Percentiles rank a stretch among this genome's conserved stretches.
Conservation (phyloP, 352 stramenopile genomes). For the Phytophthora foliorum region DNA sequence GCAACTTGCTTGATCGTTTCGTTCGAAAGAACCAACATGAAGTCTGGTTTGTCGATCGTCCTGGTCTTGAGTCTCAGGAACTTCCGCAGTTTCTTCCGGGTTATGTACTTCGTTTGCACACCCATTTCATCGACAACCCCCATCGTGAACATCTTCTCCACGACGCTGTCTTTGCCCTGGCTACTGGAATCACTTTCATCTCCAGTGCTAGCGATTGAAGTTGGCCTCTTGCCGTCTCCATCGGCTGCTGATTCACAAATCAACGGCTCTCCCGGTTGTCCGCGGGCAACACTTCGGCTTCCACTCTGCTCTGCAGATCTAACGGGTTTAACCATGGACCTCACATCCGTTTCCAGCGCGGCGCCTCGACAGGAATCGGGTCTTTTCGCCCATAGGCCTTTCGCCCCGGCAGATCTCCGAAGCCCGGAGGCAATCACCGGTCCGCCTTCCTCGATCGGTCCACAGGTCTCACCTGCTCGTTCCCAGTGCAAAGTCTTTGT, state of each 20-base stretch:
- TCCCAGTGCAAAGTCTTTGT: constrained; percentile 6
- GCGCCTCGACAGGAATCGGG: constrained; percentile 15
- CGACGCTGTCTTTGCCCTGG: not conserved
- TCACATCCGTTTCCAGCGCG: constrained; percentile 27
- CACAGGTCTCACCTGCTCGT: not conserved
- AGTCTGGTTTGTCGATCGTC: not conserved
- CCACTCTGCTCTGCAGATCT: not conserved
- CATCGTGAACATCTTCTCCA: constrained; percentile 7
- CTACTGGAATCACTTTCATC: not conserved
- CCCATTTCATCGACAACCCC: not conserved
- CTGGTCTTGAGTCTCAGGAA: constrained; percentile 7
- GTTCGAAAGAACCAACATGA: not conserved
- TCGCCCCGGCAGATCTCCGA: constrained; percentile 20
- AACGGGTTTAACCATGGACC: not conserved
- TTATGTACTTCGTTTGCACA: constrained; percentile 3
- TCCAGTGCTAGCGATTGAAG: not conserved
- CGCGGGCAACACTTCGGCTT: constrained; percentile 1
- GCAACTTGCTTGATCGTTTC: not conserved
- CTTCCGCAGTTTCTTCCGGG: not conserved
- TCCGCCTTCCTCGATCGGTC: constrained; percentile 17
- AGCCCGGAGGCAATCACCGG: constrained; percentile 8
- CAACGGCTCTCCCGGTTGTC: not conserved
- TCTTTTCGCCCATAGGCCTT: constrained; percentile 25
- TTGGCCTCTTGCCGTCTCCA: not conserved
- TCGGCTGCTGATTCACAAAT: too few relatives aligned